phyloP scores from a whole-genome alignment of 169 alveolate genomes.

The Besnoitia besnoiti region DNA sequence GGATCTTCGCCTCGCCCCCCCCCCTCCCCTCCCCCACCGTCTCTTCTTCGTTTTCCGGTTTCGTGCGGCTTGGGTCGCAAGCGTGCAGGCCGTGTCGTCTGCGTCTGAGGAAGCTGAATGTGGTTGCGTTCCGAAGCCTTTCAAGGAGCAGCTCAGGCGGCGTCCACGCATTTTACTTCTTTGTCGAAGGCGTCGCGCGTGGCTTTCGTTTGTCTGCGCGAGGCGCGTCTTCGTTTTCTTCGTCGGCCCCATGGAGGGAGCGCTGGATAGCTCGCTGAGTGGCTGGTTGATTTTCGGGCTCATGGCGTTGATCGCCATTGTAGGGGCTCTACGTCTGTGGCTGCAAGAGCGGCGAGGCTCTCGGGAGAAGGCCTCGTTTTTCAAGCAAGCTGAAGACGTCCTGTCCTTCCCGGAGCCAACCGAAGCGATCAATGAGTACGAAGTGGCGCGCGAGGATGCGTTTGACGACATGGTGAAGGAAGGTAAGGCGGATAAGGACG shows the following conservation, averaged over 20 bases:
- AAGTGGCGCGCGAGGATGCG: neutral
- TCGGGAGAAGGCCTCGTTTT: slow-evolving; percentile 7
- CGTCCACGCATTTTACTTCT: no score
- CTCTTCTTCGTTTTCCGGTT: no score
- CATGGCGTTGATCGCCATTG: neutral
- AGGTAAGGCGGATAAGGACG: neutral
- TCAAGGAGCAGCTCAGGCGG: no score
- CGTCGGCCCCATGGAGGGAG: neutral
- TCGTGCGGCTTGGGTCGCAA: no score
- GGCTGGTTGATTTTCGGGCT: slow-evolving; percentile 13
- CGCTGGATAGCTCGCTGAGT: neutral
- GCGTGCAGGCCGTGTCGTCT: no score
- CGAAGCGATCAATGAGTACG: slow-evolving; percentile 29
- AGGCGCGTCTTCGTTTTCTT: no score
- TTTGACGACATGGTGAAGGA: slow-evolving; percentile 15
- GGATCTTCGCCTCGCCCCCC: no score
- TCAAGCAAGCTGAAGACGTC: slow-evolving; percentile 3
- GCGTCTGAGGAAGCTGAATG: no score
- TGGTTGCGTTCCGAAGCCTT: no score
- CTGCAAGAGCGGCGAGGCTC: slow-evolving; percentile 15
- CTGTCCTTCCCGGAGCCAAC: slow-evolving; percentile 27
- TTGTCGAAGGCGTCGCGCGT: no score
- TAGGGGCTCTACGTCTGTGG: neutral
- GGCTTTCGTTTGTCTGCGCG: no score
- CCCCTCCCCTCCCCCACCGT: no score